Base-by-base conservation (phyloP, 2,329 filamentous ascomycete genomes). In the Cordyceps cicadae region DNA sequence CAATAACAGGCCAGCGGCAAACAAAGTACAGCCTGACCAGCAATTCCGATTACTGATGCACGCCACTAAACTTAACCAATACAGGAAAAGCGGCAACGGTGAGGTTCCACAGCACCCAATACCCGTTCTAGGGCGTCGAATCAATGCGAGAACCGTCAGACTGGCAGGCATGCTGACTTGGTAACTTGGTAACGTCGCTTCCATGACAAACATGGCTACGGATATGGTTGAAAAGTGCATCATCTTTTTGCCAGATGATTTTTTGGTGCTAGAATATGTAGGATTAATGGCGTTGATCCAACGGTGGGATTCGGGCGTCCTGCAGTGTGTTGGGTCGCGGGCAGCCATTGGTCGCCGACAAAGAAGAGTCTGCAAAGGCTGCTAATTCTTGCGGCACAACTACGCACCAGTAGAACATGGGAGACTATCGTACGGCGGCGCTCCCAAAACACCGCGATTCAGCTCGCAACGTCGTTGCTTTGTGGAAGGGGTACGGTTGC, bases 31-130 rank as follows among this genome's bases (percentile, higher is more conserved):
- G 37, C 46, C 53, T 5, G 37, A 34, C 34, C 19, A 61, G 32
- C 41, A 61, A 55, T 61, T 56, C 46, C 53, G 59, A 61, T 61
- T 61, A 61, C 59, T 61, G 59, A 61, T 61, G 59, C 29, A 48
- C 29, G 32, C 50, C 34, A 26, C 29, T 54, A 19, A 15, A 24
- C 58, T 60, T 60, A 60, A 45, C 59, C 43, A 29, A 43, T 14
- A 24, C 39, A 9, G 32, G 43, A 32, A 21, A 50, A 56, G n/a
- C 53, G 37, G 17, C 37, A 61, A 61, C 59, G 59, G 59, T 52
- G 53, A 54, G 53, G 53, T 17, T 52, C 59, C 59, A 61, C 46
- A 48, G 48, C 24, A 34, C 21, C 32, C 56, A 46, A 52, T 24
- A 46, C 48, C 56, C 37, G 45, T 59, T 32, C 29, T 19, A 21